A percentile compares a stretch with the other conserved stretches of the same genome.
These are phyloP conservation scores for Asparagopsis taxiformis DNA, from an alignment of 31 red algal species.

Conservation along the genomic window DNA sequence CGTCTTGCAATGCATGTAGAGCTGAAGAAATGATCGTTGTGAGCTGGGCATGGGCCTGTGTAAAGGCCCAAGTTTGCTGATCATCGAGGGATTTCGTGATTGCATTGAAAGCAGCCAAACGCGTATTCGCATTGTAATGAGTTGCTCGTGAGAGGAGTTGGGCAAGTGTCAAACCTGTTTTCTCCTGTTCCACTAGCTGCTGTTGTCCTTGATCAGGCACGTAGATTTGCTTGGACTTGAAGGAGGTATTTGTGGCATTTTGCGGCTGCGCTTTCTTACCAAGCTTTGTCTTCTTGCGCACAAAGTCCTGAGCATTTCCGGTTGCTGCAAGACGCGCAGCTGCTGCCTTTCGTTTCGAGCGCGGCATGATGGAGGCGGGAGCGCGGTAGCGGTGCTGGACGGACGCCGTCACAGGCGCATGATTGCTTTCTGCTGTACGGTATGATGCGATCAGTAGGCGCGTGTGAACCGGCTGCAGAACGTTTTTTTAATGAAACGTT, in stretches of 20 bases:
- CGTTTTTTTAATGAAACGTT: too few species aligned
- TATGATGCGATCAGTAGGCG: too few species aligned
- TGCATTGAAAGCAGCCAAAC: slow-evolving; percentile 15
- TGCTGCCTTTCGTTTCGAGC: slow-evolving; percentile 9
- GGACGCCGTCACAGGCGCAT: too few species aligned
- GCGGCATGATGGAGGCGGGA: slow-evolving; percentile 4
- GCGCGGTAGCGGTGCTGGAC: too few species aligned
- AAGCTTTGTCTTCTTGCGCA: slow-evolving; percentile 16
- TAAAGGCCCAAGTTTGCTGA: too few species aligned
- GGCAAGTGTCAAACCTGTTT: slow-evolving; percentile 14
- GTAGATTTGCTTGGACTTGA: slow-evolving; percentile 23
- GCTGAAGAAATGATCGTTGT: slow-evolving; percentile 7
- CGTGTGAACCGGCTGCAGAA: too few species aligned
- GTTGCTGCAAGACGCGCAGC: too few species aligned
- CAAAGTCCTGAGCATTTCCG: slow-evolving; percentile 9
- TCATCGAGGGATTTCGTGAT: slow-evolving; percentile 9
- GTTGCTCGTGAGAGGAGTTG: slow-evolving; percentile 9
- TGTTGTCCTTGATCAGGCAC: slow-evolving; percentile 15
- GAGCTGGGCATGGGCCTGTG: slow-evolving; percentile 1
- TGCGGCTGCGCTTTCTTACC: slow-evolving; percentile 15
- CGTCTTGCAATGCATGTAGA: neutral
- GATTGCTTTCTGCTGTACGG: too few species aligned
- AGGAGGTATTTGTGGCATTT: slow-evolving; percentile 17
- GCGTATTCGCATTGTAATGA: slow-evolving; percentile 17
- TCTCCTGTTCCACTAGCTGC: slow-evolving; percentile 3